Base-by-base conservation (phyloP, 805 yeast species). In the Wickerhamiella alocasiicola region DNA sequence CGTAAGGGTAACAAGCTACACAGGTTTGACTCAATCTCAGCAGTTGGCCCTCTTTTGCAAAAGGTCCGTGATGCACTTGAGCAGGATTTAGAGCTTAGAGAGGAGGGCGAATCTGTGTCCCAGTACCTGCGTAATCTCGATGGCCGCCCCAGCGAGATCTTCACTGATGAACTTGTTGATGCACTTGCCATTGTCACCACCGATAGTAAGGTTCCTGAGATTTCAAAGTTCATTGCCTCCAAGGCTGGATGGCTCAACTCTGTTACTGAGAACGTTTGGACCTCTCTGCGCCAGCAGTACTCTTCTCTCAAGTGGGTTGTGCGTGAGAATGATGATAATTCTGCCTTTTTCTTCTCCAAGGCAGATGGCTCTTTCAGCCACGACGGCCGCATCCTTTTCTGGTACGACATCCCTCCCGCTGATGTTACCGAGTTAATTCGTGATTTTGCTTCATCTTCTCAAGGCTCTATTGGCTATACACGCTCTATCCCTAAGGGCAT, bases 221-320 rank as follows among this genome's bases (percentile, higher is more conserved):
- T 91, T 47, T 94, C 83, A 59, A 84, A 82, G 63, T 84, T 91
- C 58, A 67, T 85, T 49, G 83, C 93, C 18, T 73, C 93, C 17
- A 78, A 81, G 59, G 72, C 80, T 41, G 97, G 97, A 34, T 91
- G 99, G 99, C 78, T 88, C 58, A 91, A 91, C 66, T 88, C 88
- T 49, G 95, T 91, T 42, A 81, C 95, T 44, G 99, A 91, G 57
- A 88, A 87, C 62, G 80, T 91, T 39, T 91, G 94, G 73, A 72
- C 70, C 41, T 76, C 93, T 12, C 70, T 91, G 52, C 75, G 70
- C 52, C 78, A 76, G 52, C 94, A 87, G 56, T 80, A 73, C 61
- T 52, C 68, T 25, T 61, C 77, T 5, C 68, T 91, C 53, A 85
- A 77, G 61, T 91, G 98, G 98, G 71, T 76, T 36, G 88, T 84